Percentiles rank a stretch among this genome's conserved stretches.
These are phyloP conservation scores for Mycena pura DNA, from an alignment of 768 basidiomycete species.

Conservation along the genomic window DNA sequence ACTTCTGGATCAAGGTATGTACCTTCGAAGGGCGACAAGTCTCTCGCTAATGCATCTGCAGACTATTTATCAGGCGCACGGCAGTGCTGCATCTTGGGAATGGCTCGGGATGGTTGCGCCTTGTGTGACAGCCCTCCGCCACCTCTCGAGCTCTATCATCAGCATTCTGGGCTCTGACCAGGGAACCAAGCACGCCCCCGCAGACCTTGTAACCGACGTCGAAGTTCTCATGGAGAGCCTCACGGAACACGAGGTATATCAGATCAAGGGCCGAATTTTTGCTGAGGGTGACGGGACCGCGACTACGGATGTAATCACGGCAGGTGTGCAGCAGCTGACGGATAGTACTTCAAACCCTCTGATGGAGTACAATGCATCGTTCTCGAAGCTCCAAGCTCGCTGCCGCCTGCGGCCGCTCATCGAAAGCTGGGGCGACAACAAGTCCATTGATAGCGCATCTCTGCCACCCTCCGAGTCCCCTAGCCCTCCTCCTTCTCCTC, in stretches of 20 bases:
- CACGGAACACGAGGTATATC: background rate
- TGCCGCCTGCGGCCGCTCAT: background rate
- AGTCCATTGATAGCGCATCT: background rate
- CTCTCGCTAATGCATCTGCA: no score
- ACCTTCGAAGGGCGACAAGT: no score
- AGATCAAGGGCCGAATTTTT: background rate
- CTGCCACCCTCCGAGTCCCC: background rate
- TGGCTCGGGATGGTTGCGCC: conserved; percentile 38
- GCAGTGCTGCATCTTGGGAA: conserved; percentile 39
- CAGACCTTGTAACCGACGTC: background rate
- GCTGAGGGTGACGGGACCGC: background rate
- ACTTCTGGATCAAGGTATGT: conserved; percentile 41
- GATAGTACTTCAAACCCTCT: background rate
- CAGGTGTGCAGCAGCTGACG: background rate
- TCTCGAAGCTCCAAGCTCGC: background rate
- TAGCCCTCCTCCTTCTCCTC: background rate
- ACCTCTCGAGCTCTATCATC: background rate
- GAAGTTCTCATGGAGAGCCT: background rate
- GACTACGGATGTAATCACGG: background rate
- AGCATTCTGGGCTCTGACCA: conserved; percentile 5
- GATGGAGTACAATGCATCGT: background rate
- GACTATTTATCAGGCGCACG: conserved; percentile 13
- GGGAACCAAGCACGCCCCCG: background rate
- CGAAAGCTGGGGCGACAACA: background rate
- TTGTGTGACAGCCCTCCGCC: conserved; percentile 22